Base-by-base conservation (phyloP, 2,329 filamentous ascomycete species). In the Trichocomaceae sp. region DNA sequence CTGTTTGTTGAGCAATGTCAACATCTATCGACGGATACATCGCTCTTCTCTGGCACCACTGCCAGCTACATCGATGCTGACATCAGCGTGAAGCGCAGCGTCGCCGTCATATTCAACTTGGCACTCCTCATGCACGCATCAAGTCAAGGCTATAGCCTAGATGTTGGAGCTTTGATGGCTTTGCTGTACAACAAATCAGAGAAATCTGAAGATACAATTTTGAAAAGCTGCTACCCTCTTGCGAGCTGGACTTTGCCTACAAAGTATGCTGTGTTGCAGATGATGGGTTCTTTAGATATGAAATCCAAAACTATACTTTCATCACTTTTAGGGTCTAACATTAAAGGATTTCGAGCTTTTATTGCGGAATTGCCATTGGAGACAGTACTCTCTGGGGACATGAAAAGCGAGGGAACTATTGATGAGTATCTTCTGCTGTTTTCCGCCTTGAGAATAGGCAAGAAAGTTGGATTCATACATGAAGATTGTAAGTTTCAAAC, bases 361-460 rank as follows among this genome's bases (percentile, higher is more conserved):
- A 69, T 89, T n/a, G 70, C 77, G 46, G 72, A 75, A 19, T 73
- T 87, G 55, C 84, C 78, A n/a, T 71, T 76, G 13, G 66, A 77
- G 5, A 75, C 74, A 52, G 69, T 76, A n/a, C 67, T 78, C 12
- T 75, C 69, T 54, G 76, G 71, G 57, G 75, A 75, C 41, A 71
- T 71, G 45, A 72, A 66, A 33, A 69, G 74, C 19, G 45, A 53
- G 52, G 74, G 77, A 19, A 68, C 81, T 23, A 76, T 82, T 52
- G 70, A 76, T 13, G 77, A 82, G 50, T 78, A 81, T 0, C 73
- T 84, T 44, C 69, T 89, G 9, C 81, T 84, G 59, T 76, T 90
- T 42, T 79, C 84, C 45, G 80, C 84, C n/a, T 73, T 90, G 44
- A 84, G 88, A 59, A 79, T 83, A 15, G 86, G 84, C 13, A 89